These are phyloP conservation scores for Rheum nobile DNA, from an alignment of 148 eudicot genomes.

Conservation along the genomic window DNA sequence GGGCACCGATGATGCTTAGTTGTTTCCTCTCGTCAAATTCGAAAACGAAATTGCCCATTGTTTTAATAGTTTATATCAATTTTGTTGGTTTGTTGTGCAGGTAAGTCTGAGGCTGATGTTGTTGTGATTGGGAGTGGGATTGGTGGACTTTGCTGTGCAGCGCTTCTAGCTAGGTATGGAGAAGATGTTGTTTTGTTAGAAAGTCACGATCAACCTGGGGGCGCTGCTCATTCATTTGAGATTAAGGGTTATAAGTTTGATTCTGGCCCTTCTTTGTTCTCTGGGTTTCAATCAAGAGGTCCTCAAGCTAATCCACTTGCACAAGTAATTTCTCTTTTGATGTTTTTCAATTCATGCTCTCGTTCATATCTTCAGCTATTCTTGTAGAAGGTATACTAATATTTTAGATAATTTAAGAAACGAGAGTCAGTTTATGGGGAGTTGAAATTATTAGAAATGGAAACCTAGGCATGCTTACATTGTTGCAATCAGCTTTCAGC, in stretches of 20 bases:
- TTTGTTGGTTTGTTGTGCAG: slow-evolving; percentile 28
- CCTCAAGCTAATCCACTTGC: slow-evolving; percentile 97
- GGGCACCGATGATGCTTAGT: neutral
- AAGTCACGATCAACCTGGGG: slow-evolving; percentile 89
- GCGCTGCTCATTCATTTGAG: slow-evolving; percentile 93
- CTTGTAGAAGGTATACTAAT: no score
- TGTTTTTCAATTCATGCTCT: neutral
- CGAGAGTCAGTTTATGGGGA: neutral
- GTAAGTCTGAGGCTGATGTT: slow-evolving; percentile 85
- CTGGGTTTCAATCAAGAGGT: slow-evolving; percentile 97
- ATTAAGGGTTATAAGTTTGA: slow-evolving; percentile 82
- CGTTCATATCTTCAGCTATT: no score
- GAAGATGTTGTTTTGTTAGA: slow-evolving; percentile 82
- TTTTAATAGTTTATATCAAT: neutral
- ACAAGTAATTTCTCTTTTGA: slow-evolving; percentile 45
- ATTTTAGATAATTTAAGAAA: neutral
- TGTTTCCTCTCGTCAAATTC: neutral
- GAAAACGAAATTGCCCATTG: neutral
- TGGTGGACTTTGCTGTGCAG: slow-evolving; percentile 86
- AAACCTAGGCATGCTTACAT: neutral
- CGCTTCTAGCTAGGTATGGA: slow-evolving; percentile 76
- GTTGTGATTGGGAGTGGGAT: slow-evolving; percentile 92
- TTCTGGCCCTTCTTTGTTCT: slow-evolving; percentile 94
- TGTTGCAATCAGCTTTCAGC: neutral
- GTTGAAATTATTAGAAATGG: neutral